Evolutionary conservation across 2,329 filamentous ascomycete species (phyloP).

Genomic region (Aspergillus proliferans): DNA sequence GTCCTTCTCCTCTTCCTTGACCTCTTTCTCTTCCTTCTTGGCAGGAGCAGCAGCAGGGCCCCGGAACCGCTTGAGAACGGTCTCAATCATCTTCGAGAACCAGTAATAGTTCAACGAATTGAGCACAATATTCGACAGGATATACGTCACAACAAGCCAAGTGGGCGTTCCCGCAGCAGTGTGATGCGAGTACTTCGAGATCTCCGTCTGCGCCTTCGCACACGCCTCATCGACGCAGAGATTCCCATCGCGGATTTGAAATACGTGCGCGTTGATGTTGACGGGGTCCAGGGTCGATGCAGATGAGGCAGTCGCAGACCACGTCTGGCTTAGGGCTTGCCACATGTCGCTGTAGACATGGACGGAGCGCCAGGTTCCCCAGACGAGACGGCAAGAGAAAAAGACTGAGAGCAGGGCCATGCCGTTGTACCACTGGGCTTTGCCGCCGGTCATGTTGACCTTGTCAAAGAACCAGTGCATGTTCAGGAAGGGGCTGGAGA

Average conservation of each 20-base stretch:
- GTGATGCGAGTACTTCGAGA: conserved; percentile 44
- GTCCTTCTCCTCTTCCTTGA: conserved; percentile 19
- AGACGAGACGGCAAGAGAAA: conserved; percentile 57
- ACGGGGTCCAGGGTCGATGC: conserved; percentile 19
- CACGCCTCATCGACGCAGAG: conserved; percentile 36
- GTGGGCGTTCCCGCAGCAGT: conserved; percentile 42
- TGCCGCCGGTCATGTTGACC: conserved; percentile 57
- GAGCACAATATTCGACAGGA: conserved; percentile 54
- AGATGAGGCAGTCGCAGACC: conserved; percentile 24
- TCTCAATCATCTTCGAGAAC: conserved; percentile 63
- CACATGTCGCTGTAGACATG: conserved; percentile 57
- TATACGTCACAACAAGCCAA: conserved; percentile 55
- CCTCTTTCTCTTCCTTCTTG: conserved; percentile 21
- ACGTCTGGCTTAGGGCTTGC: conserved; percentile 43
- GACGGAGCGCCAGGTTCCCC: conserved; percentile 56
- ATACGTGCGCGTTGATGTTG: conserved; percentile 29
- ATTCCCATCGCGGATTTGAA: conserved; percentile 26
- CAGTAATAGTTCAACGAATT: conserved; percentile 60
- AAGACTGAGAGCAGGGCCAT: conserved; percentile 54
- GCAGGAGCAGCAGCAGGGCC: conserved; percentile 18
- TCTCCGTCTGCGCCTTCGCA: conserved; percentile 37
- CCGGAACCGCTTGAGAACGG: conserved; percentile 57
- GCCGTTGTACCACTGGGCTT: conserved; percentile 58
- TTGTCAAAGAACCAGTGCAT: conserved; percentile 68
- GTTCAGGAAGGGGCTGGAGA: conserved; percentile 61